Evolutionary conservation across 2,329 filamentous ascomycete species (phyloP), one percentile per base, ranked within the genome.

Genomic region (Clonostachys solani): DNA sequence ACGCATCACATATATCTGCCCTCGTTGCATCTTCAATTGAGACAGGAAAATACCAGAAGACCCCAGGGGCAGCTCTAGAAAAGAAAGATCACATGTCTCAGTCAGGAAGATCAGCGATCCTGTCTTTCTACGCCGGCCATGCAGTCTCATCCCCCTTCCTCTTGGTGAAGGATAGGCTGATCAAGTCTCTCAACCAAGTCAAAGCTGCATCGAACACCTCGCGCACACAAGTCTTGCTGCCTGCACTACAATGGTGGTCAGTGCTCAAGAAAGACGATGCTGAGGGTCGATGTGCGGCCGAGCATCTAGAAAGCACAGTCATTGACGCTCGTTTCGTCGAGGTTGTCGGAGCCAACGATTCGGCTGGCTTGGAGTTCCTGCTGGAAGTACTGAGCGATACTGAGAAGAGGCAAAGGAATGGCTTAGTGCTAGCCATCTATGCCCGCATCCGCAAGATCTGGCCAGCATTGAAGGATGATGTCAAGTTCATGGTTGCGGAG

Each of bases 81-180:
- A 77, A 74, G 54, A 79, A 78, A 48, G 64, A 67, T 19, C 76
- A 77, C 41, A 63, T 84, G 19, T 77, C 80, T 18, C 78, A 89
- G 51, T 70, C 83, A 9, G 67, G 81, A 6, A 78, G 89, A 50
- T 69, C 80, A 4, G 78, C 83, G 6, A 69, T 95, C 12, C 73
- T 92, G 42, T 75, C 77, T 3, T 94, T 87, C 60, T 69, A 97
- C 10, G 81, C 85, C 44, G 84, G 83, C 29, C 92, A 96, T 63
- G 74, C 81, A 23, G 73, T 86, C 10, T 67, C 75, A 13, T 87
- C 88, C 2, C 88, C 92, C 1, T 62, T 89, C 1, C 70, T 87
- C 41, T 63, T 73, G 6, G 81, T 89, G 44, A 94, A 95, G 61
- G 65, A 85, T 18, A 77, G 80, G 37, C 69, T 97, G 9, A 72